These are phyloP conservation scores for Nicotiana benthamiana DNA, from an alignment of 257 asterid genomes.

Conservation along the genomic window DNA sequence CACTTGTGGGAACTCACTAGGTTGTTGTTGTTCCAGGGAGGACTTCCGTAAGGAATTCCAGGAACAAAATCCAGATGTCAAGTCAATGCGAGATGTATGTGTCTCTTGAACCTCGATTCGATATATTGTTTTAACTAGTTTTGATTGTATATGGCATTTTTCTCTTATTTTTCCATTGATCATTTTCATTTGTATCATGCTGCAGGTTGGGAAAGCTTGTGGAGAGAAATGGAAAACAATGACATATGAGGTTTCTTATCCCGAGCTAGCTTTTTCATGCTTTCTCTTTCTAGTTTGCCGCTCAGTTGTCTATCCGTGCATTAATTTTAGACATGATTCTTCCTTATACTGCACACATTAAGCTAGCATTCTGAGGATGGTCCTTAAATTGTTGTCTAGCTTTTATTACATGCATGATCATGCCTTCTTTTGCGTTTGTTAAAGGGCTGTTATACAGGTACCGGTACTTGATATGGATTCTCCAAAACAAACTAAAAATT, in stretches of 20 bases:
- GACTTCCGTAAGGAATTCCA: constrained; percentile 90
- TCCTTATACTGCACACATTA: neutral
- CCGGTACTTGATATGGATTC: neutral
- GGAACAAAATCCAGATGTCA: constrained; percentile 71
- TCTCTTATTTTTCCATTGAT: neutral
- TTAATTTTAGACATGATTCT: neutral
- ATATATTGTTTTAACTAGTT: neutral
- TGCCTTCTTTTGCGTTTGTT: neutral
- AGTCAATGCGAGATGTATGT: constrained; percentile 86
- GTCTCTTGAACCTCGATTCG: neutral
- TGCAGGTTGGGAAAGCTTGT: constrained; percentile 93
- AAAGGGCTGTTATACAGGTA: neutral
- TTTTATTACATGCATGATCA: neutral
- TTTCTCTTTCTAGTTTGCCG: neutral
- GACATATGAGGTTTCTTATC: constrained; percentile 66
- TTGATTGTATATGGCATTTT: neutral
- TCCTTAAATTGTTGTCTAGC: neutral
- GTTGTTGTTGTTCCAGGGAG: constrained; percentile 45
- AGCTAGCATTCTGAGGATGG: neutral
- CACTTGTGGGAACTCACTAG: too few species aligned
- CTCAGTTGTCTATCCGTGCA: neutral
- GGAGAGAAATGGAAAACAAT: constrained; percentile 95
- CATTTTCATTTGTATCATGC: constrained; percentile 3
- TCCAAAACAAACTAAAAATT: neutral
- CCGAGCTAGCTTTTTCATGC: neutral